Evolutionary conservation across 2,329 filamentous ascomycete genomes (phyloP).

Genomic region (Ophiostoma ips): DNA sequence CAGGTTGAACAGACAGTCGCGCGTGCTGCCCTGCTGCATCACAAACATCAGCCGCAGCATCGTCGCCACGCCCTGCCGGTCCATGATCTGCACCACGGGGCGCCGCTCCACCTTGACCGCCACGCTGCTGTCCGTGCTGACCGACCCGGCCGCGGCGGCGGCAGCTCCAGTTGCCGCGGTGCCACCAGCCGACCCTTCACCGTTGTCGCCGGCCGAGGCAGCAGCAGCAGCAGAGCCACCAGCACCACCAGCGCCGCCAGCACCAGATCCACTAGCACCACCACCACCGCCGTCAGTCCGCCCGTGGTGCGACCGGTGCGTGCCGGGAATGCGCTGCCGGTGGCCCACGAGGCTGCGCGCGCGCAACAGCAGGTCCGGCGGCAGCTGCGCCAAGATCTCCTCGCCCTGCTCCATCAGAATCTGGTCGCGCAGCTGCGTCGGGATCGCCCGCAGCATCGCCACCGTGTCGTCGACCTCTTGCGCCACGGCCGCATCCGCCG

Average conservation of each 20-base stretch:
- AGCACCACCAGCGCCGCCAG: background rate
- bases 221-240: background rate
- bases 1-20: slow-evolving; percentile 71
- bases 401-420: slow-evolving; percentile 87
- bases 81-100: slow-evolving; percentile 87
- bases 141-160: no score
- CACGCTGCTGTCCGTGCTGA: background rate
- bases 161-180: no score
- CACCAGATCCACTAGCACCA: background rate
- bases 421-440: slow-evolving; percentile 69
- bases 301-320: background rate
- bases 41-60: slow-evolving; percentile 97
- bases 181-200: background rate
- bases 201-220: background rate
- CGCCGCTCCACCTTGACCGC: slow-evolving; percentile 56
- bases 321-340: background rate
- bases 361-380: slow-evolving; percentile 74
- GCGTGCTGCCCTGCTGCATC: slow-evolving; percentile 75
- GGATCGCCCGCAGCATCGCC: slow-evolving; percentile 81
- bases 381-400: slow-evolving; percentile 69
- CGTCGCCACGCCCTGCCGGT: slow-evolving; percentile 92
- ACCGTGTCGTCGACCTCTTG: slow-evolving; percentile 72
- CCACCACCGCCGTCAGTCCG: background rate
- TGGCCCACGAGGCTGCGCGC: slow-evolving; percentile 54
- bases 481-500: slow-evolving; percentile 9